phyloP scores from a whole-genome alignment of 2,329 filamentous ascomycete species.

The Aspergillus ustus region DNA sequence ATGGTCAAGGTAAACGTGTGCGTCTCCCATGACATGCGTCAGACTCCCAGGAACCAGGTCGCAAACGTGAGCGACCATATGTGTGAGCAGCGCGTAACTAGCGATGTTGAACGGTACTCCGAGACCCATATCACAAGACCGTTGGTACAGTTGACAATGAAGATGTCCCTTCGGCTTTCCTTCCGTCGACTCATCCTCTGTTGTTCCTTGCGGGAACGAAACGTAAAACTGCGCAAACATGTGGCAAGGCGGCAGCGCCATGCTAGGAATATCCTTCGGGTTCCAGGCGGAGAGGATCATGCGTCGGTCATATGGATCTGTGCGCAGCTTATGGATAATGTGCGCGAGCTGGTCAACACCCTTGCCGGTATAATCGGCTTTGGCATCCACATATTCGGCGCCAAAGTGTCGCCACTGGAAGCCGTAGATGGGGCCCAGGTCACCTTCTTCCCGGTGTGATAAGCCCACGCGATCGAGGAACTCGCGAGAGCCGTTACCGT shows the following conservation, averaged over 20 bases:
- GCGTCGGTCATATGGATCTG: constrained; percentile 83
- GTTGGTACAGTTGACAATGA: constrained; percentile 89
- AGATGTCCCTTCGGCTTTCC: constrained; percentile 52
- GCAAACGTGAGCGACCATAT: constrained; percentile 90
- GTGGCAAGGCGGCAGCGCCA: constrained; percentile 93
- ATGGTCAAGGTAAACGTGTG: constrained; percentile 95
- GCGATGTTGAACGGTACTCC: constrained; percentile 98
- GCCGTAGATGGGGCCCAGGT: constrained; percentile 93
- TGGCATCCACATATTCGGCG: constrained; percentile 79
- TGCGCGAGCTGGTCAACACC: constrained; percentile 93
- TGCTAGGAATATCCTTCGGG: constrained; percentile 78
- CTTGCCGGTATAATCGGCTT: constrained; percentile 81
- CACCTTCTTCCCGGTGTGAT: constrained; percentile 78
- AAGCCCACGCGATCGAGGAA: constrained; percentile 88
- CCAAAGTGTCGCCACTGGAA: constrained; percentile 99
- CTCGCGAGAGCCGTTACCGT: constrained; percentile 89
- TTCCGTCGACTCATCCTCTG: constrained; percentile 20
- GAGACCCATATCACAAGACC: constrained; percentile 94
- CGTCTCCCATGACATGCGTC: constrained; percentile 96
- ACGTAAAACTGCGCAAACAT: constrained; percentile 99
- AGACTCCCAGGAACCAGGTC: constrained; percentile 83
- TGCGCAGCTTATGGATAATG: constrained; percentile 82
- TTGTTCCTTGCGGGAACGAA: constrained; percentile 63
- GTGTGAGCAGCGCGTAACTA: constrained; percentile 87
- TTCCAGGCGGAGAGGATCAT: constrained; percentile 97